Conservation (phyloP, 2,329 filamentous ascomycete species). For the Ambrosiella beaveri region DNA sequence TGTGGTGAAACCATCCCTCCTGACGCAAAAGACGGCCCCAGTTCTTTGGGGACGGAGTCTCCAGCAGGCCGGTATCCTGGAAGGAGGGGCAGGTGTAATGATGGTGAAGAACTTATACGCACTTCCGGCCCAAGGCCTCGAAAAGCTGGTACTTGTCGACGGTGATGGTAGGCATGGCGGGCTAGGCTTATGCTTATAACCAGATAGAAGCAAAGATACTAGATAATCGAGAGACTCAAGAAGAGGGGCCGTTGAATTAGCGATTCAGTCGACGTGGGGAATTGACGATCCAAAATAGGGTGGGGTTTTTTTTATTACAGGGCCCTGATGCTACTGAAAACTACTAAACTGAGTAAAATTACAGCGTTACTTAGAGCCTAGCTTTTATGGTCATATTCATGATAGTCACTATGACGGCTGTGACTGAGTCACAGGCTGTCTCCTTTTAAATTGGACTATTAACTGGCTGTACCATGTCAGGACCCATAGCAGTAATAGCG, state of each 20-base stretch:
- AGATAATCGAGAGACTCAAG: neutral
- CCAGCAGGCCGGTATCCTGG: neutral
- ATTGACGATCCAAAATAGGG: neutral
- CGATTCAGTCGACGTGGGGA: neutral
- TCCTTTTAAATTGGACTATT: too few relatives aligned
- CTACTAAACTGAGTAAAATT: neutral
- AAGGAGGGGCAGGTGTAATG: neutral
- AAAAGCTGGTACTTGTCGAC: conserved; percentile 95
- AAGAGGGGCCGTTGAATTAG: neutral
- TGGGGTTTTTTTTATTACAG: neutral
- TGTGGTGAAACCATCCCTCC: neutral
- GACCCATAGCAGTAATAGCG: too few relatives aligned
- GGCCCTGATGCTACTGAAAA: conserved; percentile 1
- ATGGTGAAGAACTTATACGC: conserved; percentile 17
- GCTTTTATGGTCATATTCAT: too few relatives aligned
- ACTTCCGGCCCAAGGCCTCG: conserved; percentile 80
- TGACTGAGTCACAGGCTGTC: conserved; percentile 8
- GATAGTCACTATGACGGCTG: neutral
- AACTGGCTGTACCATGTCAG: too few relatives aligned
- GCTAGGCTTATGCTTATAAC: conserved; percentile 10
- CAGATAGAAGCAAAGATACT: neutral
- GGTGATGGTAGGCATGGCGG: conserved; percentile 79
- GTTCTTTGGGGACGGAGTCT: neutral
- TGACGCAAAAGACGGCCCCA: neutral
- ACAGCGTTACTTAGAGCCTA: neutral